A percentile compares a stretch with the other conserved stretches of the same genome.
Evolutionary conservation across 2,329 filamentous ascomycete species (phyloP).

Genomic region (Botrytis fragariae): DNA sequence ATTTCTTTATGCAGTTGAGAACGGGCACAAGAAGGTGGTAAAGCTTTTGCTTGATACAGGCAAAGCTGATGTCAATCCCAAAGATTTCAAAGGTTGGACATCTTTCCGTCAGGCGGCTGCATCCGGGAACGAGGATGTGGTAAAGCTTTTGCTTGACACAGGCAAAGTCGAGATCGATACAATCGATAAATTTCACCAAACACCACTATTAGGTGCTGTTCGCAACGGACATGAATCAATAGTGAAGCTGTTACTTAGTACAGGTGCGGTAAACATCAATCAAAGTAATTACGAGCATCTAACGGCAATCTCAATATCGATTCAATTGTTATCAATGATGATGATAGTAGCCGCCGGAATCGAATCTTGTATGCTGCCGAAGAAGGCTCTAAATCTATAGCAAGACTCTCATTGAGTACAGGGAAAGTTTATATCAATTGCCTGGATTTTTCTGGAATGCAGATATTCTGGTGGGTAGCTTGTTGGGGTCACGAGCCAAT

Average conservation of each 20-base stretch:
- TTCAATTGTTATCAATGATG: too few species aligned
- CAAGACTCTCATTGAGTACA: too few species aligned
- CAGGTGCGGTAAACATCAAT: background rate
- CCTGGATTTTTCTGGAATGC: too few species aligned
- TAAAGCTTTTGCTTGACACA: background rate
- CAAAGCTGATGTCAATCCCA: background rate
- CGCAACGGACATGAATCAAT: background rate
- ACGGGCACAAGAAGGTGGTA: background rate
- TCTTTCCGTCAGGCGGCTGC: background rate
- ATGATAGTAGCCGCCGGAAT: too few species aligned
- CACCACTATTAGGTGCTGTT: background rate
- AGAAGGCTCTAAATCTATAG: too few species aligned
- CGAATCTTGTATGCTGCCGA: too few species aligned
- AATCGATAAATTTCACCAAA: accelerated
- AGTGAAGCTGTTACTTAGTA: background rate
- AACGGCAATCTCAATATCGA: background rate
- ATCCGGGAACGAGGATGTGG: accelerated
- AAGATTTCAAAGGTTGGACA: accelerated
- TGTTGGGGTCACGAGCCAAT: accelerated
- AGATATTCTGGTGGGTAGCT: background rate
- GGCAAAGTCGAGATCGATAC: background rate
- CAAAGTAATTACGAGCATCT: accelerated
- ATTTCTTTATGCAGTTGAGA: background rate
- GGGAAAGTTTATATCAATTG: too few species aligned
- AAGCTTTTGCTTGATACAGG: background rate